phyloP scores from a whole-genome alignment of 495 filamentous ascomycete genomes.

The Aspergillus kassunensis region DNA sequence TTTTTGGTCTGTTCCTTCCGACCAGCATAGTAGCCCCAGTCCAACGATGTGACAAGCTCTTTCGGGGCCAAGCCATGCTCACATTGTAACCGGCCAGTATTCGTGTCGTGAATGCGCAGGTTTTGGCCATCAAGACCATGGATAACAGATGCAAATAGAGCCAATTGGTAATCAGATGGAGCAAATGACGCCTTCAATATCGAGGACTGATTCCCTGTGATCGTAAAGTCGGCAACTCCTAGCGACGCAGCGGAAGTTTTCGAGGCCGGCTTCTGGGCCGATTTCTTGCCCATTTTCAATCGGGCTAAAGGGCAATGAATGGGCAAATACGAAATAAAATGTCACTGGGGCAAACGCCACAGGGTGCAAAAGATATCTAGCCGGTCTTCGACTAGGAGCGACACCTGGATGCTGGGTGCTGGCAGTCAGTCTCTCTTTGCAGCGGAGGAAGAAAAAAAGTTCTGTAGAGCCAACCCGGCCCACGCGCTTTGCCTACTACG shows the following conservation, averaged over 20 bases:
- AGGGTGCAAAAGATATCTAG: conserved; percentile 3
- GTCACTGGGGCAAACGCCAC: conserved; percentile 2
- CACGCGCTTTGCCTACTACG: conserved; percentile 32
- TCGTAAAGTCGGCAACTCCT: conserved; percentile 31
- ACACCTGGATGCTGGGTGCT: conserved; percentile 29
- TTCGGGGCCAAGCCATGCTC: conserved; percentile 51
- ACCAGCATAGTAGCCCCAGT: conserved; percentile 50
- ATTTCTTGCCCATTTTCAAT: conserved; percentile 50
- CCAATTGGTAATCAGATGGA: conserved; percentile 52
- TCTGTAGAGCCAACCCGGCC: conserved; percentile 33
- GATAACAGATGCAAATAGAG: conserved; percentile 57
- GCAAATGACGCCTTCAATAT: conserved; percentile 52
- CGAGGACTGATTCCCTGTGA: conserved; percentile 44
- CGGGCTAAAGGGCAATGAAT: conserved; percentile 3
- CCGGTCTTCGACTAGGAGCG: conserved; percentile 15
- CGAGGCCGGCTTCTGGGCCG: conserved; percentile 39
- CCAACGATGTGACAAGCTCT: conserved; percentile 51
- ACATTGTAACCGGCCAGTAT: conserved; percentile 53
- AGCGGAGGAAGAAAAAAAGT: conserved; percentile 46
- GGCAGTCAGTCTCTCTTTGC: conserved; percentile 30
- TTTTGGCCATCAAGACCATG: conserved; percentile 57
- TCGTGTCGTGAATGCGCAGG: conserved; percentile 56
- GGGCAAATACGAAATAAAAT: not conserved
- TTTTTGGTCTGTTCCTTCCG: conserved; percentile 44
- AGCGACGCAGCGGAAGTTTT: conserved; percentile 47